Base-by-base conservation (phyloP, 495 filamentous ascomycete species). In the Cenococcum geophilum region DNA sequence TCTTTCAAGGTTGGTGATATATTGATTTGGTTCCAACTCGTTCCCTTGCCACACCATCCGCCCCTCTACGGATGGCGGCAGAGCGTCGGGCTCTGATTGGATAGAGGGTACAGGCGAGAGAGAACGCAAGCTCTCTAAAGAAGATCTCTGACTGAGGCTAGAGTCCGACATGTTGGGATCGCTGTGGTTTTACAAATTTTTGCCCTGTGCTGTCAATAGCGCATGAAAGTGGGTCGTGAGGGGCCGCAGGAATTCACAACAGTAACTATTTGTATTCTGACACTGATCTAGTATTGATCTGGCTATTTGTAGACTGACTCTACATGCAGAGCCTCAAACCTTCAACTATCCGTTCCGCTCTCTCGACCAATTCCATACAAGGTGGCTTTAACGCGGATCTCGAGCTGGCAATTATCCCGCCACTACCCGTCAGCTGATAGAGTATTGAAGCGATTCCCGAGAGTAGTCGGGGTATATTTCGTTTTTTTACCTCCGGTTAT, bases 31-130 rank as follows among this genome's bases (percentile, higher is more conserved):
- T 16, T 54, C 35, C 10, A 68, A 43, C 43, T 62, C 55, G 6
- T 47, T 57, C 14, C 57, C 61, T 32, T 64, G n/a, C 65, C 66
- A 68, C 18, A 60, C 62, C 66, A 59, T 56, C 27, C 58, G 66
- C 14, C 66, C 66, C 18, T 16, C 21, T 2, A 68, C 45, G 2
- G 58, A n/a, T 25, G 62, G 62, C 4, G 62, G 34, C 14, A 68
- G 62, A 9, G 25, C 34, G 25, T 68, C 62, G 34, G 62, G 62
- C n/a, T 35, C n/a, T n/a, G 36, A 45, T 40, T 45, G 37, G 22
- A 47, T 55, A 4, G 65, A 64, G 1, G 34, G 40, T 5, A 16
- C 9, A 1, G 60, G 53, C 5, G 54, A 56, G 25, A 9, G 48
- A 36, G 55, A 59, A 10, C 54, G 66, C 45, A 65, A 45, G 48